Percentiles rank a stretch among this genome's conserved stretches.
phyloP scores from a whole-genome alignment of 2,329 filamentous ascomycete species.

The Calonectria pauciramosa region DNA sequence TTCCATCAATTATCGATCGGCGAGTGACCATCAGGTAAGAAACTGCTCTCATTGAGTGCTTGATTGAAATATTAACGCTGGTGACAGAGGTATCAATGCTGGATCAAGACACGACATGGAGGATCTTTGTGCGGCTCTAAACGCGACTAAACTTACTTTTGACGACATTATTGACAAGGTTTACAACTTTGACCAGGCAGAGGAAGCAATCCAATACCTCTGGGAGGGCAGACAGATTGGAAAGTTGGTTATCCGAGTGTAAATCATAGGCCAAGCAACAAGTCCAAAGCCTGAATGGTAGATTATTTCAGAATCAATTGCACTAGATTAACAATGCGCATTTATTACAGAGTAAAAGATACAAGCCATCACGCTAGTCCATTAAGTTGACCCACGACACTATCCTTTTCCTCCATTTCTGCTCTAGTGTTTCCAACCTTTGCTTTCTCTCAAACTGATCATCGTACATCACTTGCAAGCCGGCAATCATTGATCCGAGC shows the following conservation, averaged over 20 bases:
- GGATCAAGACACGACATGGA: slow-evolving; percentile 57
- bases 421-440: not conserved
- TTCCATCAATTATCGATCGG: slow-evolving; percentile 54
- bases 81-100: slow-evolving; percentile 54
- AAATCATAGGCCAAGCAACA: not conserved
- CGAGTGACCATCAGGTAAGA: slow-evolving; percentile 48
- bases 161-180: slow-evolving; percentile 55
- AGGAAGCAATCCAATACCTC: slow-evolving; percentile 57
- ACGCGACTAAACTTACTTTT: slow-evolving; percentile 50
- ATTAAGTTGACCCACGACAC: not conserved
- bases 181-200: slow-evolving; percentile 54
- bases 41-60: not conserved
- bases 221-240: slow-evolving; percentile 60
- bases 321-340: not conserved
- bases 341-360: not conserved
- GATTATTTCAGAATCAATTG: not conserved
- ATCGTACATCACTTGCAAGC: not conserved
- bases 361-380: not conserved
- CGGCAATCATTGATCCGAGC: not conserved
- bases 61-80: not conserved
- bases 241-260: slow-evolving; percentile 51
- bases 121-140: slow-evolving; percentile 53
- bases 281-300: no score
- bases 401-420: not conserved
- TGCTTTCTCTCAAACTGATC: not conserved